Conservation (phyloP, 2,329 filamentous ascomycete genomes). For the Pseudogymnoascus sp. region DNA sequence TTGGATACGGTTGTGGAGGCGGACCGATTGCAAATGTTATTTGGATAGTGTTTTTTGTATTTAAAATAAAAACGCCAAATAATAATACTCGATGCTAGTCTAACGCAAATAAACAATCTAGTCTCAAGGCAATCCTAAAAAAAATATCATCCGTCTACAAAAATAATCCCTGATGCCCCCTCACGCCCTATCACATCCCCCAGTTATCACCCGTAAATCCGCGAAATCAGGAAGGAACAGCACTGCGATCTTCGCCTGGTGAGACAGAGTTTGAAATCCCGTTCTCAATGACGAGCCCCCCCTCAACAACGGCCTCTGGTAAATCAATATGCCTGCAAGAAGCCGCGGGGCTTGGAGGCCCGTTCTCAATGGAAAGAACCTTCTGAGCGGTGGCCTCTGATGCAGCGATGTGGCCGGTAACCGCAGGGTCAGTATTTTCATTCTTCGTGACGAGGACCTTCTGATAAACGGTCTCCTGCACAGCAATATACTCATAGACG, state of each 20-base stretch:
- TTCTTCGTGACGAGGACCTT: neutral
- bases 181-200: neutral
- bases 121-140: neutral
- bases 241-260: neutral
- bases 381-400: neutral
- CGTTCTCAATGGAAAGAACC: neutral
- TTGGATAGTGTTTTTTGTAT: neutral
- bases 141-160: neutral
- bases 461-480: neutral
- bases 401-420: neutral
- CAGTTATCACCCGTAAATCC: neutral
- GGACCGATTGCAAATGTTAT: neutral
- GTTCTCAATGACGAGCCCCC: neutral
- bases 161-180: neutral
- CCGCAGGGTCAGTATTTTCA: neutral
- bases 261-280: neutral
- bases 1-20: neutral
- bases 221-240: neutral
- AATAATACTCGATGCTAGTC: neutral
- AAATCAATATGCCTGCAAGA: neutral
- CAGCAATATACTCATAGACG: neutral
- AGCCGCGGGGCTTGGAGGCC: neutral
- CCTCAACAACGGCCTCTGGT: neutral
- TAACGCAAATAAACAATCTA: neutral
- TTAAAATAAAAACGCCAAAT: neutral